Conservation (phyloP, 139 green algal genomes). For the Microglena sp. region DNA sequence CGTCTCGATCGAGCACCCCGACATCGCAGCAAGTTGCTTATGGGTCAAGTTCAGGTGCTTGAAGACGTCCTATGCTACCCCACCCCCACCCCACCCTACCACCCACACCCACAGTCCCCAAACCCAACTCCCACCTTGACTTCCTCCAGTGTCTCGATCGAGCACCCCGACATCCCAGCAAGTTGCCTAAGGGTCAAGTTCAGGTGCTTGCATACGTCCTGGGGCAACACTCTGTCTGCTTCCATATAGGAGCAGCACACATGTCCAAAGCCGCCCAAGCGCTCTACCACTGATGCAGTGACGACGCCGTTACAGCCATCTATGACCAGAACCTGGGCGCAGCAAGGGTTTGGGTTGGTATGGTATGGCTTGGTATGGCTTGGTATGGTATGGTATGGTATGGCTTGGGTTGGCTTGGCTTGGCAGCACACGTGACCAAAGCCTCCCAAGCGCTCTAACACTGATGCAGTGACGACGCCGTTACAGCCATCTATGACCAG, state of each 20-base stretch:
- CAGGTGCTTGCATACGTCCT: too few species aligned
- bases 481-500: slow-evolving; percentile 64
- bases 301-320: slow-evolving; percentile 63
- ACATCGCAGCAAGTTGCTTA: too few species aligned
- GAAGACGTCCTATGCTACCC: too few species aligned
- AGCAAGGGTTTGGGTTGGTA: not conserved
- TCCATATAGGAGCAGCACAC: slow-evolving; percentile 26
- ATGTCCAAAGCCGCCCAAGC: slow-evolving; percentile 53
- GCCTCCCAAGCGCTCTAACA: slow-evolving; percentile 66
- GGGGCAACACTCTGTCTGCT: not conserved
- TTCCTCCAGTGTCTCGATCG: too few species aligned
- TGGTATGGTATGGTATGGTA: not conserved
- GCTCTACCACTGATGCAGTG: slow-evolving; percentile 58
- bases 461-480: slow-evolving; percentile 58
- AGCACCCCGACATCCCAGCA: too few species aligned
- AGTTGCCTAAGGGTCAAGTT: too few species aligned
- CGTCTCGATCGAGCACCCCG: too few species aligned
- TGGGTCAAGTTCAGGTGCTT: too few species aligned
- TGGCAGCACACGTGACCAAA: slow-evolving; percentile 44
- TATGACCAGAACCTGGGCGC: slow-evolving; percentile 50
- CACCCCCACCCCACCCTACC: too few species aligned
- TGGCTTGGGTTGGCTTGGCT: not conserved
- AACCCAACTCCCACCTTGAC: too few species aligned
- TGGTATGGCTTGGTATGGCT: not conserved
- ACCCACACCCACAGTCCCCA: too few species aligned